Evolutionary conservation across 305 asterid genomes (phyloP).

Genomic region (Salvia sclarea): DNA sequence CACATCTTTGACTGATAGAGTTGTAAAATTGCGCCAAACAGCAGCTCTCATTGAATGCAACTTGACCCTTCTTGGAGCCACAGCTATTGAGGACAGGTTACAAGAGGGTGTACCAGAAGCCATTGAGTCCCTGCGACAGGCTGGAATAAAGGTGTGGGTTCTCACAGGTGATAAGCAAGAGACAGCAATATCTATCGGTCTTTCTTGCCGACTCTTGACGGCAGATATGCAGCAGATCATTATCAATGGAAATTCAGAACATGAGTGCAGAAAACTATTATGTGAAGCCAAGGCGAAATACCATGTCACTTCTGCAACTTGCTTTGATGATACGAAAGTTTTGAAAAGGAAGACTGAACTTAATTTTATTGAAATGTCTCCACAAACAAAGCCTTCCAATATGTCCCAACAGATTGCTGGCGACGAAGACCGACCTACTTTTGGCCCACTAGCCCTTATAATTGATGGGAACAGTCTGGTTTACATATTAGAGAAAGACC

Average conservation of each 20-base stretch:
- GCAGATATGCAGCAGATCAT: conserved; percentile 83
- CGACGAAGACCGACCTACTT: conserved; percentile 46
- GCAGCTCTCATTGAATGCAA: conserved; percentile 85
- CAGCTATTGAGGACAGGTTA: conserved; percentile 95
- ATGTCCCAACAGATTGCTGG: conserved; percentile 41
- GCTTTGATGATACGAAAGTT: conserved; percentile 37
- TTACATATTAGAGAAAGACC: conserved; percentile 90
- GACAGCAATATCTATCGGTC: conserved; percentile 96
- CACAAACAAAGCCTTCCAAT: conserved; percentile 43
- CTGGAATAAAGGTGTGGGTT: conserved; percentile 98
- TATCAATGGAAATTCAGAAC: conserved; percentile 86
- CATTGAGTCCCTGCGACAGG: conserved; percentile 90
- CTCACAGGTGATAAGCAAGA: conserved; percentile 99
- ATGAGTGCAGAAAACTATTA: conserved; percentile 78
- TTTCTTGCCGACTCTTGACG: conserved; percentile 91
- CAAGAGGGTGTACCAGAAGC: conserved; percentile 98
- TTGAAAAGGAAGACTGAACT: conserved; percentile 47
- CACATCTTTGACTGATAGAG: conserved; percentile 87
- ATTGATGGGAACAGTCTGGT: conserved; percentile 98
- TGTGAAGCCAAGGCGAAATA: conserved; percentile 75
- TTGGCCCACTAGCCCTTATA: conserved; percentile 79
- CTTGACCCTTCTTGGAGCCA: conserved; percentile 86
- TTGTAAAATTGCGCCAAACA: conserved; percentile 74
- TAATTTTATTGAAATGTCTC: conserved; percentile 54
- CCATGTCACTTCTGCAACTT: conserved; percentile 46